Evolutionary conservation across 2,329 filamentous ascomycete genomes (phyloP).

Genomic region (Fusarium temperatum): DNA sequence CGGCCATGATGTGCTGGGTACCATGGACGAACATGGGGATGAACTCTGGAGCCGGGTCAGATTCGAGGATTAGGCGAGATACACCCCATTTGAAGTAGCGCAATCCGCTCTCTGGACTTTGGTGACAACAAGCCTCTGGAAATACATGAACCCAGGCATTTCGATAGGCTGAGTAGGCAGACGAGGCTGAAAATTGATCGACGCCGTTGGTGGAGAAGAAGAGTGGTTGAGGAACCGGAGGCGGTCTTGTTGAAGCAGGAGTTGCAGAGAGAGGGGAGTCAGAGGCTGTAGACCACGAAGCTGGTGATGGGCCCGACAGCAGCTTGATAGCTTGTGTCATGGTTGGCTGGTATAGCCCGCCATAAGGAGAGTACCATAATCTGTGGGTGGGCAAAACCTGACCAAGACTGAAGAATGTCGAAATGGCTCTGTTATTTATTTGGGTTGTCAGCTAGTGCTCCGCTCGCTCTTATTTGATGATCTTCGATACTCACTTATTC

Average conservation of each 20-base stretch:
- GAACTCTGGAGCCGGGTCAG: slow-evolving; percentile 85
- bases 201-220: slow-evolving; percentile 71
- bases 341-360: slow-evolving; percentile 90
- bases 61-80: slow-evolving; percentile 88
- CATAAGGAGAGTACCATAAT: slow-evolving; percentile 76
- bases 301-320: slow-evolving; percentile 64
- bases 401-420: slow-evolving; percentile 86
- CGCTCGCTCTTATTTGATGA: background rate
- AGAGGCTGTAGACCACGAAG: slow-evolving; percentile 34
- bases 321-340: slow-evolving; percentile 86
- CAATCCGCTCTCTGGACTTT: slow-evolving; percentile 79
- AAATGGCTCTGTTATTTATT: slow-evolving; percentile 63
- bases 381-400: slow-evolving; percentile 93
- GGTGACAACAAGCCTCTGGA: slow-evolving; percentile 93
- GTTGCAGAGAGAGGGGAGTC: slow-evolving; percentile 1
- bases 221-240: slow-evolving; percentile 43
- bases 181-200: slow-evolving; percentile 76
- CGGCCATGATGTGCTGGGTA: slow-evolving; percentile 87
- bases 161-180: slow-evolving; percentile 73
- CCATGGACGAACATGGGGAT: slow-evolving; percentile 96
- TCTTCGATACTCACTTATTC: slow-evolving; percentile 68
- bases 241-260: slow-evolving; percentile 10
- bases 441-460: background rate
- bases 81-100: slow-evolving; percentile 99
- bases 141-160: slow-evolving; percentile 94